Base-by-base conservation (phyloP, 2,329 filamentous ascomycete genomes). In the Scedosporium apiospermum region DNA sequence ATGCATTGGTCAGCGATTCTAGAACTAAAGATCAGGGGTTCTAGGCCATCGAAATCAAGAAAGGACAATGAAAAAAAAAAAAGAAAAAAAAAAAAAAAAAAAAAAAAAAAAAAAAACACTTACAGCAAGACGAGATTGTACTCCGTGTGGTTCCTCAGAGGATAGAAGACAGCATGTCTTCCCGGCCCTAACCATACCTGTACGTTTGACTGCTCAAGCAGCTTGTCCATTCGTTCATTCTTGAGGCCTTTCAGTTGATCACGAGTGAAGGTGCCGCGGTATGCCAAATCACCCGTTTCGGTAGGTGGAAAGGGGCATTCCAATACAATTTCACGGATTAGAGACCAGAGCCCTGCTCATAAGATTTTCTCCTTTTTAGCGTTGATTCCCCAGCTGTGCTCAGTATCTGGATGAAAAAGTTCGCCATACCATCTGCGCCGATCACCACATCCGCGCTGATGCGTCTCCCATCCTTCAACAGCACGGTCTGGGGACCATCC, bases 381-480 rank as follows among this genome's bases (percentile, higher is more conserved):
- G 6, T 23, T n/a, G 44, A 53, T 23, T 1, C 30, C 30, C 30
- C 2, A 9, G 7, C 6, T 34, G 6, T 34, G 5, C 30, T 34
- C 30, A 9, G 30, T 1, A 34, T 55, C 51, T 23, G 51, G 51
- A 55, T 4, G 51, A 18, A 26, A 3, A 23, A 30, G 30, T 23
- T 55, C 3, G 3, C 41, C 62, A 16, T 60, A 60, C 62, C 62
- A 63, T 63, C 62, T 42, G 62, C 62, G 4, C 62, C 62, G 34
- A 63, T 63, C 18, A 63, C 62, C 27, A 63, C 62, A 23, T 63
- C 62, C 3, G 62, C 62, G 7, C 21, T 7, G 14, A 63, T 41
- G 23, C 44, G 27, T 14, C 62, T 34, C 27, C 57, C 57, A 60
- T 60, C 57, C 21, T 41, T 60, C 10, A 60, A 34, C 7, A 42